phyloP scores from a whole-genome alignment of 2,329 filamentous ascomycete species.

The Paecilomyces sp. region DNA sequence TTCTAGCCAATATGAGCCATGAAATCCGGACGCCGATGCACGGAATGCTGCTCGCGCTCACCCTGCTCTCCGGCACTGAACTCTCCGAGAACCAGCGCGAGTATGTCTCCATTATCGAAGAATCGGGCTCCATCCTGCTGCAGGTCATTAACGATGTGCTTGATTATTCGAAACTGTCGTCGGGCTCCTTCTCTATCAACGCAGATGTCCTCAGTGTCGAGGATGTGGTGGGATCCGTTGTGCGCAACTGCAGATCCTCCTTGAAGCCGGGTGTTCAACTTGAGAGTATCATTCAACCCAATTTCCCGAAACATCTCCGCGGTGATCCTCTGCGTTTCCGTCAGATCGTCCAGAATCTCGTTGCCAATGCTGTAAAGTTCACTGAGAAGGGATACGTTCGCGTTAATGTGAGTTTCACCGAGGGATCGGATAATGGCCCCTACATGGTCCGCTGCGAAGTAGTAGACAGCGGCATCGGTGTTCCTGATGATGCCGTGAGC shows the following conservation, averaged over 20 bases:
- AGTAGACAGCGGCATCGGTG: constrained; percentile 49
- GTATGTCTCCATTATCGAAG: constrained; percentile 51
- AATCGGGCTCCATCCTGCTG: constrained; percentile 52
- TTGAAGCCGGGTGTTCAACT: constrained; percentile 43
- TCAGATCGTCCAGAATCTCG: constrained; percentile 56
- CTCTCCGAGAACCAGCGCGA: constrained; percentile 51
- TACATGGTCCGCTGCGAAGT: constrained; percentile 48
- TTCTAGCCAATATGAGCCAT: constrained; percentile 58
- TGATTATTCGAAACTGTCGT: constrained; percentile 59
- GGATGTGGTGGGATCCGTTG: constrained; percentile 40
- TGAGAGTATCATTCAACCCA: constrained; percentile 36
- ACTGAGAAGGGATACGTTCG: constrained; percentile 50
- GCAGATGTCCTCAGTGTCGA: constrained; percentile 46
- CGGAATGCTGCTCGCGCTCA: constrained; percentile 53
- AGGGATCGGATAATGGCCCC: constrained; percentile 32
- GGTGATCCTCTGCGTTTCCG: constrained; percentile 56
- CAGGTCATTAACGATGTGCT: constrained; percentile 60
- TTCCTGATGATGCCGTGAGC: constrained; percentile 37
- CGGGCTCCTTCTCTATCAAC: constrained; percentile 52
- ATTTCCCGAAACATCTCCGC: constrained; percentile 44
- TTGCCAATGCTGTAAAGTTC: constrained; percentile 57
- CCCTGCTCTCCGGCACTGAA: constrained; percentile 49
- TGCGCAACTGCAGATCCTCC: constrained; percentile 43
- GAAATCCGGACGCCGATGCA: constrained; percentile 61
- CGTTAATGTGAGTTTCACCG: constrained; percentile 34